Percentiles rank a stretch among this genome's conserved stretches.
phyloP scores from a whole-genome alignment of 805 yeast genomes.

The Zygoascus biomembranicola region DNA sequence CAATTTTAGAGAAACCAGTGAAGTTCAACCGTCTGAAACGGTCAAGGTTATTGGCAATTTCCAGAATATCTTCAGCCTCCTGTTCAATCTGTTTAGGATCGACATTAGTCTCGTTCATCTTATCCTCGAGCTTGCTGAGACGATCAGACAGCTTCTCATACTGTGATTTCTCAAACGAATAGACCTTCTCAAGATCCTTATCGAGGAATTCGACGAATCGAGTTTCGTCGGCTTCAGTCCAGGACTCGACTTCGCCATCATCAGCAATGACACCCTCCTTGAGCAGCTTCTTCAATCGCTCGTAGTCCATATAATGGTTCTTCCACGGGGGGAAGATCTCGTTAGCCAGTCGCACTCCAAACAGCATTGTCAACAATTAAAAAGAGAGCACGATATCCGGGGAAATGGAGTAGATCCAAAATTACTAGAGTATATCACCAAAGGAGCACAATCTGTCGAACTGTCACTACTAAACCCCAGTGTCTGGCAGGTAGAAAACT shows the following conservation, averaged over 20 bases:
- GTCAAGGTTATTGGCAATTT: slow-evolving; percentile 76
- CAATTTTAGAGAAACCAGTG: slow-evolving; percentile 91
- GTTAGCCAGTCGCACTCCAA: slow-evolving; percentile 72
- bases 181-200: slow-evolving; percentile 84
- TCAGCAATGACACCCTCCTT: slow-evolving; percentile 40
- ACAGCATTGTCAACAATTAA: slow-evolving; percentile 49
- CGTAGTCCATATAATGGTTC: slow-evolving; percentile 82
- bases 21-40: slow-evolving; percentile 85
- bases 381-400: neutral
- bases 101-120: slow-evolving; percentile 37
- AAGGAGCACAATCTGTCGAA: no score
- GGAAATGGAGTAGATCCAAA: no score
- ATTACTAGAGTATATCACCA: no score
- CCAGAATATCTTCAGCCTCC: slow-evolving; percentile 64
- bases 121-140: slow-evolving; percentile 55
- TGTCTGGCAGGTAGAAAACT: neutral
- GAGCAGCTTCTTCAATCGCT: slow-evolving; percentile 75
- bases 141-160: slow-evolving; percentile 60
- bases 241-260: slow-evolving; percentile 35
- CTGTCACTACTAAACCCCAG: neutral
- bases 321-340: slow-evolving; percentile 90
- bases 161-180: slow-evolving; percentile 68
- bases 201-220: slow-evolving; percentile 71
- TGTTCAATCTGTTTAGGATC: slow-evolving; percentile 56
- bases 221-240: slow-evolving; percentile 81